Base-by-base conservation (phyloP, 805 yeast genomes). In the Candida insectalens region DNA sequence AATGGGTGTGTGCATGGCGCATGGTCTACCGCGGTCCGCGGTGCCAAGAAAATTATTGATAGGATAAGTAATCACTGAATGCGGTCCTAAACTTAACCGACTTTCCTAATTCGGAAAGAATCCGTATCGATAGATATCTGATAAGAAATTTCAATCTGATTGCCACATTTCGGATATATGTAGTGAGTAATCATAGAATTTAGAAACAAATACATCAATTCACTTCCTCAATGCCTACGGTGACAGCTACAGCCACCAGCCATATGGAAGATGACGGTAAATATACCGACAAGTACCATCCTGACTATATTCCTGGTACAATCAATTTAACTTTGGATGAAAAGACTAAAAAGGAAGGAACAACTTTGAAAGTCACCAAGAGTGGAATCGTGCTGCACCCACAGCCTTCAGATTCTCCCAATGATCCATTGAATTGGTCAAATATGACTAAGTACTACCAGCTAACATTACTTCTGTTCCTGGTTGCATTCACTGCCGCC, bases 341-440 rank as follows among this genome's bases (percentile, higher is more conserved):
- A 19, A 6, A 19, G 14, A 25, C 28, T 6, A 9, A 25, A 3
- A 13, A 33, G 16, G 38, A 30, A 4, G 39, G 27, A 5, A 13
- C 9, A 8, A 42, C 43, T 18, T 32, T 55, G 34, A 31, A 26
- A 5, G 47, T 45, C 2, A 38, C 35, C 1, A 45, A 50, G 19
- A 44, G 51, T 7, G 57, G 58, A 22, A 66, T 76, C 38, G 69
- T 78, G 7, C 56, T 77, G 28, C 66, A 73, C 29, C 85, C 87
- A 21, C 71, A 71, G 8, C 87, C 87, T 2, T 67, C 81, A 0
- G 71, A 67, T 33, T 76, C 76, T 40, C 81, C 83, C 5, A 71
- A 77, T 42, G 87, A 79, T 46, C 84, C 85, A 1, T 57, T 79
- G 36, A 76, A 74, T 45, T 79, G 85, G 85, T 36, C 70, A 2